These are phyloP conservation scores for Teratosphaeria nubilosa DNA, from an alignment of 2,329 filamentous ascomycete genomes.

Conservation along the genomic window DNA sequence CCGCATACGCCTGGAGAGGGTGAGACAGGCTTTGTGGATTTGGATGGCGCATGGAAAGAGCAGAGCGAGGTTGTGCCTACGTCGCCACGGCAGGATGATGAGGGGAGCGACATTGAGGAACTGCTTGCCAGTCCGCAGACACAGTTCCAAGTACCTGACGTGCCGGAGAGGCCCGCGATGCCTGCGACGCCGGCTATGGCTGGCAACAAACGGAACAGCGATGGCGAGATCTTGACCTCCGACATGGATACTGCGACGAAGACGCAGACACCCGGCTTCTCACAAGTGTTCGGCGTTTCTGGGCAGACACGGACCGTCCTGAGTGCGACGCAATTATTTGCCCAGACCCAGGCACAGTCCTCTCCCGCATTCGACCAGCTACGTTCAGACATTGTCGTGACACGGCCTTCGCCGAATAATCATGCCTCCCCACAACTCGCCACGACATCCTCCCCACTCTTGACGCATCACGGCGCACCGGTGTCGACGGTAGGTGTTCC, in stretches of 20 bases:
- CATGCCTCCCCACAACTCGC: constrained; percentile 26
- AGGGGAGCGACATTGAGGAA: constrained; percentile 14
- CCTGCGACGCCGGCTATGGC: constrained; percentile 34
- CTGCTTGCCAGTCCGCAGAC: constrained; percentile 16
- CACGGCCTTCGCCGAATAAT: constrained; percentile 37
- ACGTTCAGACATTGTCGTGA: constrained; percentile 34
- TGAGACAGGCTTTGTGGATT: constrained; percentile 23
- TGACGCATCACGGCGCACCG: constrained; percentile 19
- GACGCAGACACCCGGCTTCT: constrained; percentile 32
- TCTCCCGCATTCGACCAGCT: constrained; percentile 29
- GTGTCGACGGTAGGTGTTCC: constrained; percentile 23
- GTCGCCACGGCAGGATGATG: neutral
- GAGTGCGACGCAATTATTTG: constrained; percentile 37
- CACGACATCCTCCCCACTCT: constrained; percentile 30
- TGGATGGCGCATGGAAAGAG: constrained; percentile 16
- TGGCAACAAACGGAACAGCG: constrained; percentile 29
- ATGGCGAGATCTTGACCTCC: constrained; percentile 33
- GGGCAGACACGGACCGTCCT: constrained; percentile 26
- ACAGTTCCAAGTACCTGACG: constrained; percentile 12
- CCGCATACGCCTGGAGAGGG: constrained; percentile 15
- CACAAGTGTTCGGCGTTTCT: constrained; percentile 24
- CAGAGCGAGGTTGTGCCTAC: constrained; percentile 4
- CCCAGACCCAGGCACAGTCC: constrained; percentile 35
- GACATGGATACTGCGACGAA: constrained; percentile 23
- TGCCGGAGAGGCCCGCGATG: constrained; percentile 15